Evolutionary conservation across 345 rosid genomes (phyloP).

Genomic region (Isatis tinctoria): DNA sequence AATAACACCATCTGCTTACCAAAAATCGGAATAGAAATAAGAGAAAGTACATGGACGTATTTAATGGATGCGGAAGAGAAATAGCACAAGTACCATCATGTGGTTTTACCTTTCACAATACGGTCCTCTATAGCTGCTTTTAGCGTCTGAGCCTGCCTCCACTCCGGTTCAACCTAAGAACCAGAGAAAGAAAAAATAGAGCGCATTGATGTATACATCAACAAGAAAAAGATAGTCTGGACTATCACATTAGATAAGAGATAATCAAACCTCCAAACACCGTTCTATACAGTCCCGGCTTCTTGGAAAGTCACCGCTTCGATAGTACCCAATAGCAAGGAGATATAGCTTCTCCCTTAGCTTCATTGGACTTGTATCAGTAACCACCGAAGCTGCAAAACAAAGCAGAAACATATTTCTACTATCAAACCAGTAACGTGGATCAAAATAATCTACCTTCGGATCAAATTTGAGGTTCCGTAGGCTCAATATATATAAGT

Average conservation of each 20-base stretch:
- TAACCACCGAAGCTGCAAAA: slow-evolving; percentile 41
- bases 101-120: slow-evolving; percentile 52
- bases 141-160: slow-evolving; percentile 64
- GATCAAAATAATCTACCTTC: not conserved
- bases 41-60: not conserved
- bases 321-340: slow-evolving; percentile 71
- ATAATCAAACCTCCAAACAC: slow-evolving; percentile 52
- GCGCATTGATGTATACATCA: not conserved
- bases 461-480: not conserved
- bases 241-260: not conserved
- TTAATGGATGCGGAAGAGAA: not conserved
- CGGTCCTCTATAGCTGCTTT: slow-evolving; percentile 60
- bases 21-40: not conserved
- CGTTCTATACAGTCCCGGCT: slow-evolving; percentile 71
- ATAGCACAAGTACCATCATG: not conserved
- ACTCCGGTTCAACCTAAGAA: slow-evolving; percentile 66
- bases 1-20: slow-evolving; percentile 67
- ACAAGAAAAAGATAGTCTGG: not conserved
- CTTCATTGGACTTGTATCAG: slow-evolving; percentile 40
- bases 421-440: not conserved
- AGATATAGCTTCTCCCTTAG: slow-evolving; percentile 76
- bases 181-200: not conserved
- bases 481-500: not conserved
- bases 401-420: not conserved
- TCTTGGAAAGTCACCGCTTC: slow-evolving; percentile 61